Evolutionary conservation across 2,329 filamentous ascomycete genomes (phyloP).

Genomic region (Graphium sp.): DNA sequence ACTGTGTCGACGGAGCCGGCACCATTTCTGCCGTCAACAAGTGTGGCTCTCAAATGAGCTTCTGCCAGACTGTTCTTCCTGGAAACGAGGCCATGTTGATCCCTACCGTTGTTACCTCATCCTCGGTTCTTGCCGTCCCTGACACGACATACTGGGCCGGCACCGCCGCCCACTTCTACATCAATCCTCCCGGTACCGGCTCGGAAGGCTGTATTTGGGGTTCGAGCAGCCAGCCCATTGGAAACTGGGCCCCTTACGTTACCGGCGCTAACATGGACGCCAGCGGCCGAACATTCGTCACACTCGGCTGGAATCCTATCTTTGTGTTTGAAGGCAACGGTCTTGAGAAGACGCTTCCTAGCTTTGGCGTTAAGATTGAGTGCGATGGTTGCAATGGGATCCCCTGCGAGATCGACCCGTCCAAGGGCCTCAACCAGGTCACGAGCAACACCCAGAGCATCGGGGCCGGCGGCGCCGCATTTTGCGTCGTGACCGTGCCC

Average conservation of each 20-base stretch:
- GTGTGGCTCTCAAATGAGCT: conserved; percentile 43
- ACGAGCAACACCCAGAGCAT: conserved; percentile 31
- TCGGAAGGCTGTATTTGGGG: conserved; percentile 58
- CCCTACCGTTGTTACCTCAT: conserved; percentile 49
- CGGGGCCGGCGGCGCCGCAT: conserved; percentile 52
- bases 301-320: conserved; percentile 65
- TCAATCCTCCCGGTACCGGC: conserved; percentile 56
- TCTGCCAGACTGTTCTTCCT: conserved; percentile 66
- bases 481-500: conserved; percentile 63
- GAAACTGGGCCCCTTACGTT: conserved; percentile 67
- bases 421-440: conserved; percentile 38
- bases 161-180: conserved; percentile 64
- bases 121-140: conserved; percentile 46
- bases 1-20: conserved; percentile 55
- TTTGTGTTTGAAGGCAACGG: conserved; percentile 45
- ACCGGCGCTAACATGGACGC: conserved; percentile 55
- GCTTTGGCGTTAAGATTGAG: conserved; percentile 52
- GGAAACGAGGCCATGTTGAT: conserved; percentile 74
- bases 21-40: conserved; percentile 51
- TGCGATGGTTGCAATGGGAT: conserved; percentile 56
- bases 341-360: conserved; percentile 39
- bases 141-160: conserved; percentile 51
- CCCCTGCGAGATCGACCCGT: conserved; percentile 57
- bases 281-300: conserved; percentile 52
- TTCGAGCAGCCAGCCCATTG: conserved; percentile 38